A percentile compares a stretch with the other conserved stretches of the same genome.
These are phyloP conservation scores for Colletotrichum sansevieriae DNA, from an alignment of 2,329 filamentous ascomycete species.

Conservation along the genomic window DNA sequence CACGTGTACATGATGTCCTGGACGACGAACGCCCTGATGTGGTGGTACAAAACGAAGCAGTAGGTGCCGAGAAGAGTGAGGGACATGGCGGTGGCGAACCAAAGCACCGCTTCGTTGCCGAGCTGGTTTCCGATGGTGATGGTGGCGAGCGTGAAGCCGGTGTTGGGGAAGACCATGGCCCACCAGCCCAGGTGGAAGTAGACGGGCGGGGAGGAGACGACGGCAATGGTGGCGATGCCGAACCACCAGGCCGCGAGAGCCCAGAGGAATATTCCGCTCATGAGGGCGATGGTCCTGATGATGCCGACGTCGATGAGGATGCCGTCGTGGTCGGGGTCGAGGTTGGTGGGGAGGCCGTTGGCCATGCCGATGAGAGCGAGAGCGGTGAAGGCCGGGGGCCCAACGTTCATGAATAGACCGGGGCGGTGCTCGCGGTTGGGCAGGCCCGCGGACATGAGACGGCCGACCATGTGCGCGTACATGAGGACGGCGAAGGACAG, in stretches of 20 bases:
- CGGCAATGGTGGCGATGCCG: constrained; percentile 53
- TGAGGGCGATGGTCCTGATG: constrained; percentile 61
- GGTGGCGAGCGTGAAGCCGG: constrained; percentile 69
- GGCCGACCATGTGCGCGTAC: constrained; percentile 79
- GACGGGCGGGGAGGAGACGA: constrained; percentile 56
- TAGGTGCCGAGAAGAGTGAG: constrained; percentile 58
- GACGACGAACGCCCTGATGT: constrained; percentile 61
- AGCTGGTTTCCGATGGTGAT: constrained; percentile 66
- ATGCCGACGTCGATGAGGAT: constrained; percentile 56
- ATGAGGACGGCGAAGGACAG: constrained; percentile 78
- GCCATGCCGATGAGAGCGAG: constrained; percentile 79
- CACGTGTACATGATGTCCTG: constrained; percentile 70
- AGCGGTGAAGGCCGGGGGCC: constrained; percentile 78
- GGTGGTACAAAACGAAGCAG: constrained; percentile 58
- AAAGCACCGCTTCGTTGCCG: constrained; percentile 58
- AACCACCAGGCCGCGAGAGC: constrained; percentile 72
- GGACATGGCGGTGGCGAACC: constrained; percentile 65
- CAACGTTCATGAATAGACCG: constrained; percentile 82
- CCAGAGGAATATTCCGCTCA: constrained; percentile 73
- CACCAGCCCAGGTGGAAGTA: constrained; percentile 74
- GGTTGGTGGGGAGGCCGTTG: constrained; percentile 62
- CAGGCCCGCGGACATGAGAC: constrained; percentile 76
- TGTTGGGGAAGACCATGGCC: constrained; percentile 74
- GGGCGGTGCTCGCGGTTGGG: constrained; percentile 74
- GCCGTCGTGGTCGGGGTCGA: constrained; percentile 59